These are phyloP conservation scores for Avena atlantica DNA, from an alignment of 176 grass and related monocot genomes.

Conservation along the genomic window DNA sequence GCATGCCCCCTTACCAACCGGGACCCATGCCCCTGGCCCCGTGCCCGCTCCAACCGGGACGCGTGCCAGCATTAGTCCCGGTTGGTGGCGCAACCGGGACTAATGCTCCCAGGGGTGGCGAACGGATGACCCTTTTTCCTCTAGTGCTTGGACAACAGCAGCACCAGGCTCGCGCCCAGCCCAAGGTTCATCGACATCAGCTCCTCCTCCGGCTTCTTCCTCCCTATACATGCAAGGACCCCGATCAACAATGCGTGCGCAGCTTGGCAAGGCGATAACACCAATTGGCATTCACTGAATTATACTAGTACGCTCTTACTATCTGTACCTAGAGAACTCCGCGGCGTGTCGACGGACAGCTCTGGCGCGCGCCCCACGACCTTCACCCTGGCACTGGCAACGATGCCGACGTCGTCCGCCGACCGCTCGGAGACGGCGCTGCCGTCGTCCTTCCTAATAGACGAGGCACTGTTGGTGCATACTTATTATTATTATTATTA, in stretches of 20 bases:
- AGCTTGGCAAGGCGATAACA: too few species aligned
- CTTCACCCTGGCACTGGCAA: slow-evolving; percentile 30
- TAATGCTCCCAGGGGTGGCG: too few species aligned
- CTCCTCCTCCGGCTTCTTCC: slow-evolving; percentile 77
- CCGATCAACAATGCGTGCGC: not conserved
- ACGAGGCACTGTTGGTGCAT: not conserved
- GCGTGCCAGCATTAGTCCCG: too few species aligned
- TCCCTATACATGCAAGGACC: slow-evolving; percentile 41
- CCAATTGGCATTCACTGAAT: too few species aligned
- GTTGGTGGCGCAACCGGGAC: too few species aligned
- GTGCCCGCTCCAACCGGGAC: too few species aligned
- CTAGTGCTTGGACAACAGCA: slow-evolving; percentile 78
- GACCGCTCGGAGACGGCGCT: not conserved
- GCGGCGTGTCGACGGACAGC: slow-evolving; percentile 46
- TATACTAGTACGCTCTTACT: too few species aligned
- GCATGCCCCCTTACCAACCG: too few species aligned
- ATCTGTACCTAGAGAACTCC: slow-evolving; percentile 49
- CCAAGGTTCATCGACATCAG: slow-evolving; percentile 73
- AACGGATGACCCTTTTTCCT: too few species aligned
- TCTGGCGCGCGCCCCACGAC: slow-evolving; percentile 47
- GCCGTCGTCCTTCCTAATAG: slow-evolving; percentile 40
- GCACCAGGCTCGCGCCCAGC: slow-evolving; percentile 72
- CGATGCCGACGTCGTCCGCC: not conserved
- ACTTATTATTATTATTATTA: too few species aligned
- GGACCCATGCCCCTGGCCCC: too few species aligned